Conservation (phyloP, 1,284 basidiomycete species). For the Leccinum fallax region DNA sequence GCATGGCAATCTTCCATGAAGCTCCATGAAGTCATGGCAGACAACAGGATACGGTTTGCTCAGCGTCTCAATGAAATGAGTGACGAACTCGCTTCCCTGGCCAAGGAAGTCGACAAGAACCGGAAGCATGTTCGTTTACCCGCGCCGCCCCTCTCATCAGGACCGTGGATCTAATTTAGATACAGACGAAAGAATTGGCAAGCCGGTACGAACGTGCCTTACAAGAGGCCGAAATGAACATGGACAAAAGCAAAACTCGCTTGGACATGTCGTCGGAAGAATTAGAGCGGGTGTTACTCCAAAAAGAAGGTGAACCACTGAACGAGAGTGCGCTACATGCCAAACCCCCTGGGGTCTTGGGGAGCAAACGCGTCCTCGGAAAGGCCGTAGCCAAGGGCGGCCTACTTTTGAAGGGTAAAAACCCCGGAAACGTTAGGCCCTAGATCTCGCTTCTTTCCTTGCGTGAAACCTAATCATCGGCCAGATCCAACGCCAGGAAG, state of each 20-base stretch:
- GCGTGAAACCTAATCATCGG: slow-evolving; percentile 12
- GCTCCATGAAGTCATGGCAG: slow-evolving; percentile 87
- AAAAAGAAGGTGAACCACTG: slow-evolving; percentile 92
- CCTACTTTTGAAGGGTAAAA: slow-evolving; percentile 89
- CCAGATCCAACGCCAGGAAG: slow-evolving; percentile 91
- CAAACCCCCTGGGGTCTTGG: slow-evolving; percentile 52
- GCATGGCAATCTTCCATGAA: slow-evolving; percentile 88
- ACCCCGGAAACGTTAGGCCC: slow-evolving; percentile 80
- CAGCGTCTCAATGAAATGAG: slow-evolving; percentile 92
- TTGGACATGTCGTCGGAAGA: slow-evolving; percentile 94
- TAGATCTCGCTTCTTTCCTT: slow-evolving; percentile 7
- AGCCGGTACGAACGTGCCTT: slow-evolving; percentile 85
- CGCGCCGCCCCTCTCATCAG: slow-evolving; percentile 3
- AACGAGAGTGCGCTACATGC: slow-evolving; percentile 77
- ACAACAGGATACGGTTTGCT: slow-evolving; percentile 86
- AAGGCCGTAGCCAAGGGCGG: slow-evolving; percentile 93
- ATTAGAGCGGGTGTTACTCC: slow-evolving; percentile 88
- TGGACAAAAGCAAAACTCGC: slow-evolving; percentile 88
- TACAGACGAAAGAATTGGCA: slow-evolving; percentile 87
- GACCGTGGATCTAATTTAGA: slow-evolving; percentile 15
- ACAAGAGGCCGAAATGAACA: slow-evolving; percentile 85
- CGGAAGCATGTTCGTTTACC: slow-evolving; percentile 71
- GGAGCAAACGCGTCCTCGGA: slow-evolving; percentile 77
- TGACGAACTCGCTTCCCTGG: slow-evolving; percentile 85
- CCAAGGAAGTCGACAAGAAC: slow-evolving; percentile 93